A percentile compares a stretch with the other conserved stretches of the same genome.
phyloP scores from a whole-genome alignment of 75 land plant species.

The Pseudotsuga menziesii region DNA sequence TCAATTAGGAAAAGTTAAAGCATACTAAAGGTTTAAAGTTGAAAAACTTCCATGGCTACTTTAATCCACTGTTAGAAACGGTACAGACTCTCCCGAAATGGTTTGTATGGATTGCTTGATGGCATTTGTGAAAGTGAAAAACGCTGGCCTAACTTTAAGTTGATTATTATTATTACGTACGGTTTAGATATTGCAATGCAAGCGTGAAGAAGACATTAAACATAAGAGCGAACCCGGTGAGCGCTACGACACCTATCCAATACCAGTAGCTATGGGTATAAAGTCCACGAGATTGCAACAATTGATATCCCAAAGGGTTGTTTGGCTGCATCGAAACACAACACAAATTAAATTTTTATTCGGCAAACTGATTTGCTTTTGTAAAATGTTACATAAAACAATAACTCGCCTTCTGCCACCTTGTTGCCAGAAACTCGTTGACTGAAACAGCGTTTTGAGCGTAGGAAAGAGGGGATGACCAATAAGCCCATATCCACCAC shows the following conservation, averaged over 20 bases:
- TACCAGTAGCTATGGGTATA: slow-evolving; percentile 23
- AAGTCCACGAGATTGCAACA: slow-evolving; percentile 20
- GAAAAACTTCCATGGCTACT: too few relatives aligned
- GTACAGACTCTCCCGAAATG: too few relatives aligned
- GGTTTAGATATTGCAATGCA: slow-evolving; percentile 25
- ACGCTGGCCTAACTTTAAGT: too few relatives aligned
- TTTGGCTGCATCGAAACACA: background rate
- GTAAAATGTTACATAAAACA: background rate
- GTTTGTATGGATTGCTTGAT: too few relatives aligned
- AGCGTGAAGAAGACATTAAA: slow-evolving; percentile 32
- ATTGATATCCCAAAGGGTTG: slow-evolving; percentile 9
- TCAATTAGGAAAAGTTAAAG: too few relatives aligned
- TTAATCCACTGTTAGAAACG: too few relatives aligned
- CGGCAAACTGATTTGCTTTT: too few relatives aligned
- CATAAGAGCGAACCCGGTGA: slow-evolving; percentile 25
- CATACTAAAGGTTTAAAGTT: too few relatives aligned
- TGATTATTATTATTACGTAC: slow-evolving; percentile 20
- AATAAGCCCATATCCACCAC: slow-evolving; percentile 61
- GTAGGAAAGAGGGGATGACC: slow-evolving; percentile 44
- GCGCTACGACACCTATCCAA: slow-evolving; percentile 38
- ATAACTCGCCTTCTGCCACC: slow-evolving; percentile 20
- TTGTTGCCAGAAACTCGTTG: slow-evolving; percentile 40
- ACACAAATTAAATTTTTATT: background rate
- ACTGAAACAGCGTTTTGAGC: slow-evolving; percentile 36
- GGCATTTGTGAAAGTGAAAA: too few relatives aligned